phyloP scores from a whole-genome alignment of 78 protist species.

The Protostelium mycophagum region DNA sequence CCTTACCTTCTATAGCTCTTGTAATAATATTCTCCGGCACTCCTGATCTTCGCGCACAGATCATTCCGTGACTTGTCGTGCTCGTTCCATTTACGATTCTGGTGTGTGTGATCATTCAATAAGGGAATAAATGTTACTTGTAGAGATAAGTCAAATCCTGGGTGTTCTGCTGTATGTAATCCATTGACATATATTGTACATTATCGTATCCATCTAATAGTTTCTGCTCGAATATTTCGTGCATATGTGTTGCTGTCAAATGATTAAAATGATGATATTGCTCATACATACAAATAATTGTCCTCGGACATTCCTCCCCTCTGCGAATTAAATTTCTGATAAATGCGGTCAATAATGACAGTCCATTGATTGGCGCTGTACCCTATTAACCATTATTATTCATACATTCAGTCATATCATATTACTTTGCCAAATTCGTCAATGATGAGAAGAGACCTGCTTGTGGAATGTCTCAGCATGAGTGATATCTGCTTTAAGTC shows the following conservation, averaged over 20 bases:
- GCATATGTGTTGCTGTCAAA: neutral
- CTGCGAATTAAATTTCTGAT: neutral
- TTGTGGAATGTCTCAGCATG: conserved; percentile 18
- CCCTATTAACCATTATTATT: neutral
- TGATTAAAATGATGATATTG: neutral
- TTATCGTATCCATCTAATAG: neutral
- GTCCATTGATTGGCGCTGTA: neutral
- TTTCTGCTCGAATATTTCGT: neutral
- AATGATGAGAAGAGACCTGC: conserved; percentile 22
- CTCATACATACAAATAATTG: neutral
- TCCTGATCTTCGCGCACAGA: neutral
- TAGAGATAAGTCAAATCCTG: neutral
- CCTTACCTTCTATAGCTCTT: neutral
- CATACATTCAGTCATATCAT: neutral
- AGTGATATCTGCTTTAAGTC: conserved; percentile 24
- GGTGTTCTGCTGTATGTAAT: neutral
- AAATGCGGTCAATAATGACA: neutral
- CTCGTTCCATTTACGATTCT: neutral
- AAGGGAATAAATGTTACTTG: neutral
- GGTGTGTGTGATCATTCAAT: neutral
- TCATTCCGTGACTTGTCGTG: neutral
- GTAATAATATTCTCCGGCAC: neutral
- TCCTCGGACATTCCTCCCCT: neutral
- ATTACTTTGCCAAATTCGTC: conserved; percentile 78
- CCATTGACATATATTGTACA: neutral